A percentile compares a stretch with the other conserved stretches of the same genome.
Conservation (phyloP, 2,329 filamentous ascomycete species). For the Monosporascus sp. region DNA sequence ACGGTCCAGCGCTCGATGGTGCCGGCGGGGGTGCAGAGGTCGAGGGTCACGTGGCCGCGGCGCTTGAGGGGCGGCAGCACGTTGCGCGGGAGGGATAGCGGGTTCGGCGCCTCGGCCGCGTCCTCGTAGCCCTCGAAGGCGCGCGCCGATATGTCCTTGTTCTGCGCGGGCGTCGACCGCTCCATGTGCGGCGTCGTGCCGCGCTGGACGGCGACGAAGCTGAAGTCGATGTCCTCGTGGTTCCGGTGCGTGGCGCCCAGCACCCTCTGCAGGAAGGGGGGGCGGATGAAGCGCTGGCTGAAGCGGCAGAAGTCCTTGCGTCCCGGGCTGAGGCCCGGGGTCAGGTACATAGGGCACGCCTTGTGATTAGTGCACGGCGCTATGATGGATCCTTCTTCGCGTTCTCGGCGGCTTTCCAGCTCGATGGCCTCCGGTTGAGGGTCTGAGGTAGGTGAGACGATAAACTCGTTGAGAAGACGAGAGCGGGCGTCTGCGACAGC, state of each 20-base stretch:
- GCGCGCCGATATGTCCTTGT: slow-evolving; percentile 50
- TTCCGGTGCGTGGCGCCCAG: slow-evolving; percentile 65
- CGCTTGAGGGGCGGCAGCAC: slow-evolving; percentile 81
- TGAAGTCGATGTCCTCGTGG: slow-evolving; percentile 87
- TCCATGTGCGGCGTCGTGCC: slow-evolving; percentile 48
- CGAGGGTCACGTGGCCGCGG: slow-evolving; percentile 79
- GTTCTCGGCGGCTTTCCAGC: slow-evolving; percentile 34
- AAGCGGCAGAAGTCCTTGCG: slow-evolving; percentile 92
- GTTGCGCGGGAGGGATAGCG: slow-evolving; percentile 70
- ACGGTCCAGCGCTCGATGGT: slow-evolving; percentile 92
- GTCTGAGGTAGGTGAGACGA: slow-evolving; percentile 26
- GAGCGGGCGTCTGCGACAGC: slow-evolving; percentile 80
- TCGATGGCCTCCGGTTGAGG: slow-evolving; percentile 35
- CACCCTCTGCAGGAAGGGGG: slow-evolving; percentile 73
- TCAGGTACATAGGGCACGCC: slow-evolving; percentile 81
- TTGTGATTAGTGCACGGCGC: slow-evolving; percentile 85
- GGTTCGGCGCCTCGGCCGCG: slow-evolving; percentile 37
- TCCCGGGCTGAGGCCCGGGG: slow-evolving; percentile 62
- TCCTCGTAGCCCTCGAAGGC: slow-evolving; percentile 71
- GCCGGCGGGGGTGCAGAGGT: slow-evolving; percentile 82
- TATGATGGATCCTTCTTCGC: slow-evolving; percentile 59
- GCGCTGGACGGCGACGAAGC: slow-evolving; percentile 79
- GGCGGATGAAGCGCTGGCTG: slow-evolving; percentile 79
- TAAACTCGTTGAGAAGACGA: slow-evolving; percentile 67
- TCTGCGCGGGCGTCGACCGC: slow-evolving; percentile 30